A percentile compares a stretch with the other conserved stretches of the same genome.
Evolutionary conservation across 331 rosid species (phyloP).

Genomic region (Dryas integrifolia): DNA sequence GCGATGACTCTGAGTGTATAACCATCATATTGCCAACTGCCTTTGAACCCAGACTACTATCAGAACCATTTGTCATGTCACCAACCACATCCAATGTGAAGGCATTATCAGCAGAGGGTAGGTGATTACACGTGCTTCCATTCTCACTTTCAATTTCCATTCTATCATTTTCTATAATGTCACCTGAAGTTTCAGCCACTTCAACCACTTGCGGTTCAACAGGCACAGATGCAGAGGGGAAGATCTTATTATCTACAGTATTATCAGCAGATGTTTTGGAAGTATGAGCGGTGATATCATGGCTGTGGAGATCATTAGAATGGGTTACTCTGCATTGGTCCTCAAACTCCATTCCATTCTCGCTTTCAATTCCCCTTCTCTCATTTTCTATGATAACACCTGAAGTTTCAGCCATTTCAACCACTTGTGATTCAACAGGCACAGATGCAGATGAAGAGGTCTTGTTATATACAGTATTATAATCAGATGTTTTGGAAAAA

Average conservation of each 20-base stretch:
- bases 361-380: constrained; percentile 4
- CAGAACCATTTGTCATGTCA: constrained; percentile 3
- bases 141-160: constrained; percentile 26
- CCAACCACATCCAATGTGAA: background rate
- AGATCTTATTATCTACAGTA: constrained; percentile 7
- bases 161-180: constrained; percentile 23
- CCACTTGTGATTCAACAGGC: constrained; percentile 15
- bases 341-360: constrained; percentile 15
- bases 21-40: background rate
- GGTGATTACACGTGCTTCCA: constrained; percentile 15
- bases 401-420: constrained; percentile 26
- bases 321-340: constrained; percentile 33
- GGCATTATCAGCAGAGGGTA: background rate
- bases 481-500: constrained; percentile 20
- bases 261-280: constrained; percentile 21
- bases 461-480: constrained; percentile 14
- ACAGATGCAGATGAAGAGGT: constrained; percentile 12
- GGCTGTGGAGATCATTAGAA: constrained; percentile 21
- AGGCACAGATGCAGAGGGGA: constrained; percentile 16
- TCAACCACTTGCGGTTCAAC: constrained; percentile 20
- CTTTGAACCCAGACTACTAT: background rate
- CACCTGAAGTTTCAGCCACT: constrained; percentile 24
- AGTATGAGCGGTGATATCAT: constrained; percentile 12
- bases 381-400: constrained; percentile 26
- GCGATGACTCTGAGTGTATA: background rate